Base-by-base conservation (phyloP, 495 filamentous ascomycete species). In the Platismatia glauca region DNA sequence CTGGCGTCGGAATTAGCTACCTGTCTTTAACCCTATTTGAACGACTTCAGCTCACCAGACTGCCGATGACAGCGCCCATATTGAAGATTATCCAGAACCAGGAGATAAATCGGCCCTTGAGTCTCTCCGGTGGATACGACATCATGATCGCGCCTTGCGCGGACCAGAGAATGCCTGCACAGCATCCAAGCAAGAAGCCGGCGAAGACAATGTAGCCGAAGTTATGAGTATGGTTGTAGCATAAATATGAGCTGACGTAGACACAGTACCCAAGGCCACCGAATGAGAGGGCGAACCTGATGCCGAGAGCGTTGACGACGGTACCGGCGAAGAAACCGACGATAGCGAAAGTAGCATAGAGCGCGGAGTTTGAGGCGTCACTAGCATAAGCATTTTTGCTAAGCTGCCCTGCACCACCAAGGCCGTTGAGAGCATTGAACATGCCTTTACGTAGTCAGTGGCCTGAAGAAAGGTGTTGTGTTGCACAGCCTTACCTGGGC, bases 11-110 rank as follows among this genome's bases (percentile, higher is more conserved):
- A 24, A 60, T 39, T 27, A 69, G 61, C 66, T 64, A 53, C 33
- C 24, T 65, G 33, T 53, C 58, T n/a, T n/a, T 37, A 29, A 38
- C 57, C 22, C 18, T 48, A 50, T 55, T 12, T 60, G 16, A 57
- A 59, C 31, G 43, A 57, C 41, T 41, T 63, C 55, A 62, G 52
- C 60, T 53, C 22, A 58, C 55, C 43, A 96, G 78, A 63, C 86
- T 85, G 35, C 93, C 93, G 77, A 96, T 90, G 60, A 96, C 92
- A 69, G 85, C 92, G 64, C 93, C 92, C 38, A 91, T 72, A 73
- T 97, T 97, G 80, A 96, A 97, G 68, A 97, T 96, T 60, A 89
- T 83, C 92, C 92, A 97, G 74, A 97, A 96, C 72, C 85, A 82
- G 46, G 88, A 87, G 70, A 96, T 96, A 70, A 89, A 97, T 50